phyloP scores from a whole-genome alignment of 2,329 filamentous ascomycete genomes.

The Zymoseptoria ardabiliae region DNA sequence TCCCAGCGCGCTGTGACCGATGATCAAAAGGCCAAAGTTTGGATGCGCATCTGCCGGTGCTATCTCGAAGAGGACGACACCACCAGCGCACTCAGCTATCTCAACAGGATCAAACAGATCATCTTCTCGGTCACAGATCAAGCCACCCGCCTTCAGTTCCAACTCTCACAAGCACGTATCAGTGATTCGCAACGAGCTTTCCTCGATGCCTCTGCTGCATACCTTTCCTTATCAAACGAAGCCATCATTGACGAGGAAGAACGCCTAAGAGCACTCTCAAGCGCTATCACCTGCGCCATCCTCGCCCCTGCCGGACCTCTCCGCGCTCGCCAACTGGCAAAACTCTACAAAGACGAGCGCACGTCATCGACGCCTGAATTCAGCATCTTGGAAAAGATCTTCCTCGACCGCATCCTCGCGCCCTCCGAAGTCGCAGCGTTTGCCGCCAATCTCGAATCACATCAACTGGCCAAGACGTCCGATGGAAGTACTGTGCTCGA shows the following conservation, averaged over 20 bases:
- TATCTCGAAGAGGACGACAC: conserved; percentile 92
- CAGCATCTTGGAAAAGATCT: conserved; percentile 93
- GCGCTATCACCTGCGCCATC: conserved; percentile 86
- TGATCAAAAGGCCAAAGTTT: conserved; percentile 74
- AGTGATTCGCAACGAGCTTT: conserved; percentile 86
- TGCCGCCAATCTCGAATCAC: conserved; percentile 68
- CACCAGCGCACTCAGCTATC: conserved; percentile 71
- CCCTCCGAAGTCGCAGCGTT: conserved; percentile 82
- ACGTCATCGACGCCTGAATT: conserved; percentile 69
- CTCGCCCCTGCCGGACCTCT: conserved; percentile 84
- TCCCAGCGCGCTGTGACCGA: conserved; percentile 78
- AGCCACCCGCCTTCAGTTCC: conserved; percentile 73
- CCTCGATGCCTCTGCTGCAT: conserved; percentile 76
- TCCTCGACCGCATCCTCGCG: conserved; percentile 75
- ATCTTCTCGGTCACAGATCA: conserved; percentile 71
- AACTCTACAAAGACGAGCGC: conserved; percentile 90
- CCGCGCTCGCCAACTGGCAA: conserved; percentile 69
- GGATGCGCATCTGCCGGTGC: conserved; percentile 90
- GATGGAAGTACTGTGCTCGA: conserved; percentile 90
- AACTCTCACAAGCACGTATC: conserved; percentile 86
- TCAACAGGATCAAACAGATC: conserved; percentile 93
- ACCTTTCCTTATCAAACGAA: conserved; percentile 79
- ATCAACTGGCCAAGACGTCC: conserved; percentile 82
- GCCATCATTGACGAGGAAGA: conserved; percentile 77
- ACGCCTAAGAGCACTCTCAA: conserved; percentile 72